phyloP scores from a whole-genome alignment of 1,139 yeast genomes.

The Chernovozyma aurita region DNA sequence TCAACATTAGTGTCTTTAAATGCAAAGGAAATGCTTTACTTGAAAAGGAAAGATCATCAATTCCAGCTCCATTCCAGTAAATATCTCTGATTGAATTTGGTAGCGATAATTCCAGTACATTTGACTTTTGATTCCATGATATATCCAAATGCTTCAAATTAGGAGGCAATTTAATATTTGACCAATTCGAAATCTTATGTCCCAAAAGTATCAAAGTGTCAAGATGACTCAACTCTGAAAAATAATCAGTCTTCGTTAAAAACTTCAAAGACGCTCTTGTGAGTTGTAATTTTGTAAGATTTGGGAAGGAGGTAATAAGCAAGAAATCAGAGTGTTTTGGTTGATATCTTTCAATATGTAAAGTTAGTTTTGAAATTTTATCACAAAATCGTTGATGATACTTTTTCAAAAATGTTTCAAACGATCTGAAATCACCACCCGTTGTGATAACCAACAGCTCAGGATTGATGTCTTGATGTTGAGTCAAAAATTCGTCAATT shows the following conservation, averaged over 20 bases:
- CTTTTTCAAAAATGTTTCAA: conserved; percentile 20
- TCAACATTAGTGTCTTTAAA: conserved; percentile 30
- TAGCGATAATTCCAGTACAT: conserved; percentile 14
- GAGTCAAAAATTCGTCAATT: conserved; percentile 27
- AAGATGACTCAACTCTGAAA: conserved; percentile 14
- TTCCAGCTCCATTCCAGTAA: conserved; percentile 29
- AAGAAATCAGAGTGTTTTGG: conserved; percentile 17
- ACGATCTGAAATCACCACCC: conserved; percentile 30
- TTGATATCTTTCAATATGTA: conserved; percentile 25
- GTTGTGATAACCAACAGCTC: conserved; percentile 22
- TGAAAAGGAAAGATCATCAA: conserved; percentile 13
- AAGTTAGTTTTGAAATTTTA: conserved; percentile 16
- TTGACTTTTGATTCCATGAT: conserved; percentile 28
- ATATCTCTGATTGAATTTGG: conserved; percentile 20
- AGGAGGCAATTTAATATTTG: conserved; percentile 19
- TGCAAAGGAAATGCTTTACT: conserved; percentile 16
- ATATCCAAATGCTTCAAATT: conserved; percentile 26
- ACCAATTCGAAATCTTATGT: conserved; percentile 30
- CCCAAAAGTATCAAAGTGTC: conserved; percentile 28
- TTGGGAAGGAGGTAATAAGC: conserved; percentile 21
- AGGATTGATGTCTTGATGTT: conserved; percentile 27
- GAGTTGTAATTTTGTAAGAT: conserved; percentile 28
- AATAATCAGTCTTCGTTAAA: conserved; percentile 5
- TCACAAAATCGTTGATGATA: conserved; percentile 15
- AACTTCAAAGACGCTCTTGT: conserved; percentile 19